These are phyloP conservation scores for Saccharomycopsis sp. DNA, from an alignment of 805 yeast species.

Conservation along the genomic window DNA sequence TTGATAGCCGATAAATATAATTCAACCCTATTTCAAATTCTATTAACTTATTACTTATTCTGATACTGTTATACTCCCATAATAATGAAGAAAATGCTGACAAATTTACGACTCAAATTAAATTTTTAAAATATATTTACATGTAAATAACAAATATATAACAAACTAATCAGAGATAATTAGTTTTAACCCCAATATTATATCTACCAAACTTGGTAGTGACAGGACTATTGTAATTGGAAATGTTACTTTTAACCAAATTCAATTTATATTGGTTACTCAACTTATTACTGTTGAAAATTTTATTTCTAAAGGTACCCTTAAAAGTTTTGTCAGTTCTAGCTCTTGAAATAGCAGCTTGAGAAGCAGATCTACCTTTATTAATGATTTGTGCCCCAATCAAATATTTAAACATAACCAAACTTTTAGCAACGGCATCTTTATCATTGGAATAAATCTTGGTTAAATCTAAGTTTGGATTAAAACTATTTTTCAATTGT, in stretches of 20 bases:
- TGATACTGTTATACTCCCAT: too few relatives aligned
- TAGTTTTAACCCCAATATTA: slow-evolving; percentile 12
- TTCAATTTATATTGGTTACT: slow-evolving; percentile 14
- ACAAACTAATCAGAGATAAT: slow-evolving; percentile 11
- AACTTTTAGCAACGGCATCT: slow-evolving; percentile 4
- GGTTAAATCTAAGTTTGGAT: slow-evolving; percentile 8
- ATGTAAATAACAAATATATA: too few relatives aligned
- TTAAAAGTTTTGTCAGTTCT: slow-evolving; percentile 6
- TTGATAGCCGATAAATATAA: too few relatives aligned
- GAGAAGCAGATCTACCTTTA: slow-evolving; percentile 11
- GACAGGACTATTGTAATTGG: slow-evolving; percentile 1
- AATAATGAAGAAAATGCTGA: too few relatives aligned
- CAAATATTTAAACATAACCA: slow-evolving; percentile 15
- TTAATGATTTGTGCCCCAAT: slow-evolving; percentile 9
- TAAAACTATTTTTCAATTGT: slow-evolving; percentile 3
- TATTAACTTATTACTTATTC: too few relatives aligned
- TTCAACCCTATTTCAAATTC: too few relatives aligned
- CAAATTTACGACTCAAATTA: too few relatives aligned
- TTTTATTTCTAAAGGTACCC: slow-evolving; percentile 17
- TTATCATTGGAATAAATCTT: slow-evolving; percentile 1
- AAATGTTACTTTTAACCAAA: slow-evolving; percentile 10
- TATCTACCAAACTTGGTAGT: slow-evolving; percentile 12
- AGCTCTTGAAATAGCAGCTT: slow-evolving; percentile 15
- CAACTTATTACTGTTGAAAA: slow-evolving; percentile 10
- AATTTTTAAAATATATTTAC: neutral